Percentiles rank a stretch among this genome's conserved stretches.
These are phyloP conservation scores for Dendrobium huoshanense DNA, from an alignment of 106 monocot species.

Conservation along the genomic window DNA sequence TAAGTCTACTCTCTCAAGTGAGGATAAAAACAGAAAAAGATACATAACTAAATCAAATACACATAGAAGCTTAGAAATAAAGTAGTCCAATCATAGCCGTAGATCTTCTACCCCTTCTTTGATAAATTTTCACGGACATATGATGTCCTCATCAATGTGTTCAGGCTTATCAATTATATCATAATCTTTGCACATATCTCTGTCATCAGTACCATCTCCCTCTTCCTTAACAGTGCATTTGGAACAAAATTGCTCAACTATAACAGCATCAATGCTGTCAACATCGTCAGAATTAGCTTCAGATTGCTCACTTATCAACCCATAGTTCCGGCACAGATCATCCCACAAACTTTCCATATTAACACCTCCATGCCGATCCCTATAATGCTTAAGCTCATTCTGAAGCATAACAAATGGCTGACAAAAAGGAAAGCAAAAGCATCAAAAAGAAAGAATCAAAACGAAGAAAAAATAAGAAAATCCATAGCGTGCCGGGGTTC, in stretches of 20 bases:
- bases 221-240: background rate
- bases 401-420: constrained; percentile 50
- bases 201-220: background rate
- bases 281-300: background rate
- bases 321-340: constrained; percentile 32
- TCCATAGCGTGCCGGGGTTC: background rate
- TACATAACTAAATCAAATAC: too few species aligned
- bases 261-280: background rate
- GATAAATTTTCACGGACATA: too few species aligned
- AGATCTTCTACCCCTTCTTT: too few species aligned
- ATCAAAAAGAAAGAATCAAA: background rate
- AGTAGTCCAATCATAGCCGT: too few species aligned
- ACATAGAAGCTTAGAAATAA: too few species aligned
- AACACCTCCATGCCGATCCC: constrained; percentile 22
- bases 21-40: too few species aligned
- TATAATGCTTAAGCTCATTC: constrained; percentile 50
- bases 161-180: background rate
- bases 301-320: background rate
- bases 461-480: background rate
- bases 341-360: constrained; percentile 16
- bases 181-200: constrained; percentile 6
- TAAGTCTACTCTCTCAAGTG: too few species aligned
- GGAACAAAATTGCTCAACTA: constrained; percentile 9
- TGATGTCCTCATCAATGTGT: too few species aligned
- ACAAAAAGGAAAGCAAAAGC: background rate